Conservation (phyloP, 768 basidiomycete species). For the Rhodotorula paludigena region DNA sequence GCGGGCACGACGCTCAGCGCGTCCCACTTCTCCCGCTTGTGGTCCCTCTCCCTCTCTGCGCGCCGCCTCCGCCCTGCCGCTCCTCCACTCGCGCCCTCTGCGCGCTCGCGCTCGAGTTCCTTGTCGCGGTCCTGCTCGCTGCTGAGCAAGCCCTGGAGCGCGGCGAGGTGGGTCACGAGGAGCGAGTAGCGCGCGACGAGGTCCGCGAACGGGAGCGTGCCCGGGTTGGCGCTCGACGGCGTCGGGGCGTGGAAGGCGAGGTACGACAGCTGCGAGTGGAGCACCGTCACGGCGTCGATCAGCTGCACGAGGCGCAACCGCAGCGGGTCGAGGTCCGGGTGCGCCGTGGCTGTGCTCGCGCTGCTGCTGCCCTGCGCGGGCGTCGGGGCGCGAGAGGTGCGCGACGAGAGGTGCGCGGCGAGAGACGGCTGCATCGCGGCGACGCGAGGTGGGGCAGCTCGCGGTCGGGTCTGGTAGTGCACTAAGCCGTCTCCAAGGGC, state of each 20-base stretch:
- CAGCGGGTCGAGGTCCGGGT: conserved; percentile 23
- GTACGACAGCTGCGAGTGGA: conserved; percentile 28
- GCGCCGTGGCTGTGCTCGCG: neutral
- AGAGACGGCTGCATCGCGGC: conserved; percentile 4
- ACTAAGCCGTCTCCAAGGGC: no score
- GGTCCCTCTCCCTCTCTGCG: conserved; percentile 7
- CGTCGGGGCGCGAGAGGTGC: neutral
- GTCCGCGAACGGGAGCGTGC: conserved; percentile 21
- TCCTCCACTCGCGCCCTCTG: neutral
- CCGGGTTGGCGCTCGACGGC: conserved; percentile 12
- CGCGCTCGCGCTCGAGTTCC: conserved; percentile 10
- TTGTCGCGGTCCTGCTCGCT: conserved; percentile 8
- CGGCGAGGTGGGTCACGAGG: conserved; percentile 20
- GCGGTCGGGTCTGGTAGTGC: no score
- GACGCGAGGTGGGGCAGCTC: no score
- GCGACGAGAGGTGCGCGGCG: conserved; percentile 1
- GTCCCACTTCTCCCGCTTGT: conserved; percentile 33
- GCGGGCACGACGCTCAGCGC: conserved; percentile 16
- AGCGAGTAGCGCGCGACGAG: conserved; percentile 23
- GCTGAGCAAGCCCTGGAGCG: conserved; percentile 5
- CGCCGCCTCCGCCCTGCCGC: neutral
- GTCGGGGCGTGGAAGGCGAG: conserved; percentile 10
- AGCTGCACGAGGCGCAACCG: conserved; percentile 33
- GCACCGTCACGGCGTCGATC: conserved; percentile 25
- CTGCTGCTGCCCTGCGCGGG: neutral